A percentile compares a stretch with the other conserved stretches of the same genome.
phyloP scores from a whole-genome alignment of 2,329 filamentous ascomycete genomes.

The Aaosphaeria pasadenensis region DNA sequence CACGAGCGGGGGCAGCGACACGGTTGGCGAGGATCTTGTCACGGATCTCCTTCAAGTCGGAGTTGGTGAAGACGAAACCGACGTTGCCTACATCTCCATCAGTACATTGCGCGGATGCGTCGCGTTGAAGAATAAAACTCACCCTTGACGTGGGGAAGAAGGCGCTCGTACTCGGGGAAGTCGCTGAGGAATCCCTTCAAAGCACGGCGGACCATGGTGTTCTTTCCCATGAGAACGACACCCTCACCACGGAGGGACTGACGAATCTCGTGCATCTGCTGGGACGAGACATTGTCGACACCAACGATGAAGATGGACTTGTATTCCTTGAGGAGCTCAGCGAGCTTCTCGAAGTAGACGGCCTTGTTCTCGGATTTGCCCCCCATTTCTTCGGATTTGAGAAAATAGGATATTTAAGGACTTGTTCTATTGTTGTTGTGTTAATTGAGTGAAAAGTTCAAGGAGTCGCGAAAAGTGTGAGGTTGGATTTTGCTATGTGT shows the following conservation, averaged over 20 bases:
- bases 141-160: constrained; percentile 90
- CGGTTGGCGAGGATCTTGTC: constrained; percentile 95
- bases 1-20: constrained; percentile 95
- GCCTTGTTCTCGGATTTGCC: constrained; percentile 94
- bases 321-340: constrained; percentile 94
- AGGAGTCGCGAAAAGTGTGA: too few species aligned
- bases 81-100: constrained; percentile 65
- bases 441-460: too few species aligned
- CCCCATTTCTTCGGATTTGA: constrained; percentile 86
- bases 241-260: constrained; percentile 83
- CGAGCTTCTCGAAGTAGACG: constrained; percentile 99
- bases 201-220: constrained; percentile 99
- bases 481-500: too few species aligned
- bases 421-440: constrained; percentile 43
- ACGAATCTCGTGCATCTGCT: constrained; percentile 99
- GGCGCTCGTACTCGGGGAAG: constrained; percentile 94
- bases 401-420: constrained; percentile 99
- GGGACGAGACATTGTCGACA: constrained; percentile 95
- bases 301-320: constrained; percentile 95
- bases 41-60: constrained; percentile 85
- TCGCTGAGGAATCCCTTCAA: constrained; percentile 91
- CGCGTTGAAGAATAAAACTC: constrained; percentile 9
- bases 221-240: constrained; percentile 97
- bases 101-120: constrained; percentile 1
- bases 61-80: constrained; percentile 98